Conservation (phyloP, 1,284 basidiomycete species). For the Cutaneotrichosporon dermatis region DNA sequence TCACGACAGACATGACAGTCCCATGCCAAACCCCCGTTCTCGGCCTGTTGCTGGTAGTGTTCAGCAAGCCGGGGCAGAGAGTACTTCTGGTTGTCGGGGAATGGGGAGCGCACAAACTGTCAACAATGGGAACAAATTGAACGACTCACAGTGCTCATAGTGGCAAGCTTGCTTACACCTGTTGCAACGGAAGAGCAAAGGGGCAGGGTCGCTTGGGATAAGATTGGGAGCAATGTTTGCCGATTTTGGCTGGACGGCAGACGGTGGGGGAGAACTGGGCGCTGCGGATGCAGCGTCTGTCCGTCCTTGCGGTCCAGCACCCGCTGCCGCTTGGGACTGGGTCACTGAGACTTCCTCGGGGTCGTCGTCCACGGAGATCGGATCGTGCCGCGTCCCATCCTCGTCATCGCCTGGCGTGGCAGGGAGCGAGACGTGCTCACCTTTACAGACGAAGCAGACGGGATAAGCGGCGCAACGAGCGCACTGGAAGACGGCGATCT, state of each 20-base stretch:
- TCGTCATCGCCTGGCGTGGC: not conserved
- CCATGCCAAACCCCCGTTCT: conserved; percentile 55
- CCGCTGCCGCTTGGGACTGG: no score
- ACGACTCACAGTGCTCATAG: conserved; percentile 59
- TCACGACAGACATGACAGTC: conserved; percentile 73
- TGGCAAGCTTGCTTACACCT: conserved; percentile 75
- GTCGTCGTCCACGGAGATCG: conserved; percentile 18
- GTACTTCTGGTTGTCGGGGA: conserved; percentile 16
- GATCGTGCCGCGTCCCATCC: not conserved
- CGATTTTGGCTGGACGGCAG: not conserved
- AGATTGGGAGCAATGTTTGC: not conserved
- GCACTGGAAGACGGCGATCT: conserved; percentile 74
- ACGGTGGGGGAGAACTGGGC: not conserved
- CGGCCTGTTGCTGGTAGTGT: conserved; percentile 57
- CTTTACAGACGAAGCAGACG: conserved; percentile 69
- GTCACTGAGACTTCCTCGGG: not conserved
- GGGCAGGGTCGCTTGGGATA: conserved; percentile 4
- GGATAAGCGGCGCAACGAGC: conserved; percentile 68
- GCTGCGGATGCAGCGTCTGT: not conserved
- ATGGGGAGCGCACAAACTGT: conserved; percentile 25
- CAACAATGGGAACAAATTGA: not conserved
- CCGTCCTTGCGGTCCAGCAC: no score
- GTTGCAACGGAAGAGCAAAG: conserved; percentile 69
- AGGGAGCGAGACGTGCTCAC: conserved; percentile 44
- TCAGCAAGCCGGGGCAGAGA: conserved; percentile 22